Evolutionary conservation across 164 flowering plant species (phyloP).

Genomic region (Cinnamomum chago): DNA sequence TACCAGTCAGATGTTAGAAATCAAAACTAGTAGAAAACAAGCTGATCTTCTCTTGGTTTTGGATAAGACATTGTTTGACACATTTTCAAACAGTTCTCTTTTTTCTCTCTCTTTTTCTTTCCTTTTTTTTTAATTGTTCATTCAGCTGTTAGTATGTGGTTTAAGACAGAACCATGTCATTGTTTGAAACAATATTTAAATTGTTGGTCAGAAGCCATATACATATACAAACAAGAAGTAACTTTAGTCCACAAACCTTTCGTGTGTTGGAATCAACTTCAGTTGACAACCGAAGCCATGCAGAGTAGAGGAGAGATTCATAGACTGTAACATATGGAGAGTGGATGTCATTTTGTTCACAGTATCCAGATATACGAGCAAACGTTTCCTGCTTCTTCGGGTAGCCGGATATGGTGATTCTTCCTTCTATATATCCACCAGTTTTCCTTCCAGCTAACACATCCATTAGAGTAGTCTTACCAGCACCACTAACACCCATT

Average conservation of each 20-base stretch:
- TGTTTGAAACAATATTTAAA: too few relatives aligned
- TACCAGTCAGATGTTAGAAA: too few relatives aligned
- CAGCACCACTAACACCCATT: constrained; percentile 62
- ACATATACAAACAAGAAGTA: not conserved
- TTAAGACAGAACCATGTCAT: too few relatives aligned
- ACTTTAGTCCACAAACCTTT: constrained; percentile 23
- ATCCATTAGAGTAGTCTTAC: constrained; percentile 53
- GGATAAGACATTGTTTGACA: too few relatives aligned
- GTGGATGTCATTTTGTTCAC: constrained; percentile 55
- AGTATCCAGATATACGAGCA: constrained; percentile 49
- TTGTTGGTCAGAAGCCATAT: not conserved
- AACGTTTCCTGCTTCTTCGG: constrained; percentile 51
- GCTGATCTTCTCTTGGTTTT: not conserved
- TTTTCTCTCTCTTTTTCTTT: too few relatives aligned
- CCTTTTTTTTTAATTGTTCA: too few relatives aligned
- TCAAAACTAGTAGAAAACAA: not conserved
- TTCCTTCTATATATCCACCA: constrained; percentile 43
- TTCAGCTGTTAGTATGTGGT: too few relatives aligned
- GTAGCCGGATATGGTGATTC: constrained; percentile 40
- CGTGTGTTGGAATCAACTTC: constrained; percentile 26
- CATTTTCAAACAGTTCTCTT: too few relatives aligned
- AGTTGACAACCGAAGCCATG: constrained; percentile 44
- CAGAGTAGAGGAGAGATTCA: constrained; percentile 46
- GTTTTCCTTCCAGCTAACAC: constrained; percentile 55
- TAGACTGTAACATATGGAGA: constrained; percentile 45